Evolutionary conservation across 2,329 filamentous ascomycete genomes (phyloP), one percentile per base, ranked within the genome.

Genomic region (Aphanocladium album): DNA sequence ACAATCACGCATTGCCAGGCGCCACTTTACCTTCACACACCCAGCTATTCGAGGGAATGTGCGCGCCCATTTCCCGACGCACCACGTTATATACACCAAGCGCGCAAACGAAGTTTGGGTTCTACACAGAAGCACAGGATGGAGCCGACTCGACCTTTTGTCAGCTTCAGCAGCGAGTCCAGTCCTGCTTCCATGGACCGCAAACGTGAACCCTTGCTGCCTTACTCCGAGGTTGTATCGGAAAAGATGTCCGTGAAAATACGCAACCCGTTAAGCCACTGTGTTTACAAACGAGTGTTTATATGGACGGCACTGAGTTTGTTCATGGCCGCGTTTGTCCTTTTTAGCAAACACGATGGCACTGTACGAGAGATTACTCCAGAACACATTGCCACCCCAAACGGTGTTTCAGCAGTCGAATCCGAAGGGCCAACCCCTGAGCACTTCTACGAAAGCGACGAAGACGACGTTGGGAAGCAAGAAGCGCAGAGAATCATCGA

Each of bases 231-330:
- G 35, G 69, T 67, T 46, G 66, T 70, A 3, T 64, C 67, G 14
- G 70, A 75, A 53, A 74, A 76, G 64, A 69, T 74, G 19, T 74
- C 70, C 58, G 69, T 80, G 53, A 71, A 77, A 58, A 68, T 81
- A 23, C 77, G 76, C 62, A 71, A 77, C 7, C 64, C 84, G 14
- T 67, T 84, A n/a, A 73, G 80, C 16, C 77, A 82, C 66, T 82
- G 77, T 65, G 72, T 83, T 39, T 83, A 83, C 66, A 76, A 80
- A 45, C 75, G 82, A 59, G 74, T 84, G 21, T 69, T 83, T 47
- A 71, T 82, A 67, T 84, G 82, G 81, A 73, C 73, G 6, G 62
- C 78, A n/a, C 70, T 75, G 16, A 67, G 77, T 54, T 69, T 79
- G 52, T 63, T 74, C 39, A 67, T 84, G 21, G 66, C 80, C 11